These are phyloP conservation scores for Boletellus sp. DNA, from an alignment of 768 basidiomycete genomes.

Conservation along the genomic window DNA sequence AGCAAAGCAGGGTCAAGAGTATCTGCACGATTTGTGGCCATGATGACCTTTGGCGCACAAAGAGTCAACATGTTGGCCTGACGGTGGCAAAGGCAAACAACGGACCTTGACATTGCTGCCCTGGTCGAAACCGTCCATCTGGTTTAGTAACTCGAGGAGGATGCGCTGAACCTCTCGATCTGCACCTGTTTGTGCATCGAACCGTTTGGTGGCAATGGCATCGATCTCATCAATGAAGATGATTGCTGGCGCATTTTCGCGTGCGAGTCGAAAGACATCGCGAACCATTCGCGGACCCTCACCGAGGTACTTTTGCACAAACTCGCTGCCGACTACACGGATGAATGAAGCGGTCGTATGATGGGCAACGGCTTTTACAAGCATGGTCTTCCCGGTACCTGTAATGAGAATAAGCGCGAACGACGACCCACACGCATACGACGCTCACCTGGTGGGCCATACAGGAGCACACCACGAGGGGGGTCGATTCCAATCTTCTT, in stretches of 20 bases:
- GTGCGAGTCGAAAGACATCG: constrained; percentile 95
- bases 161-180: constrained; percentile 99
- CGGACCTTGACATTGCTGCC: constrained; percentile 94
- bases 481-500: constrained; percentile 99
- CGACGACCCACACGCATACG: neutral
- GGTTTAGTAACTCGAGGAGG: constrained; percentile 91
- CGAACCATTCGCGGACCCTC: constrained; percentile 99
- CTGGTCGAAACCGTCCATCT: constrained; percentile 99
- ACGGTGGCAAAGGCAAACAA: neutral
- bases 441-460: constrained; percentile 86
- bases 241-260: constrained; percentile 96
- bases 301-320: constrained; percentile 98
- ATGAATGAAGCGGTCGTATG: constrained; percentile 98
- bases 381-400: constrained; percentile 99
- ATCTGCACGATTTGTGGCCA: constrained; percentile 99
- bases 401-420: constrained; percentile 4
- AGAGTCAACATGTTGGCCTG: neutral
- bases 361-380: constrained; percentile 98
- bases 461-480: constrained; percentile 92
- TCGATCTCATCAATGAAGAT: constrained; percentile 99
- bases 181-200: constrained; percentile 98
- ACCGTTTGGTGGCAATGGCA: constrained; percentile 98
- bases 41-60: constrained; percentile 72
- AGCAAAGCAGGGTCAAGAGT: constrained; percentile 96
- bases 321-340: constrained; percentile 96